Conservation (phyloP, 2,329 filamentous ascomycete genomes). For the Aspergillus sp. region DNA sequence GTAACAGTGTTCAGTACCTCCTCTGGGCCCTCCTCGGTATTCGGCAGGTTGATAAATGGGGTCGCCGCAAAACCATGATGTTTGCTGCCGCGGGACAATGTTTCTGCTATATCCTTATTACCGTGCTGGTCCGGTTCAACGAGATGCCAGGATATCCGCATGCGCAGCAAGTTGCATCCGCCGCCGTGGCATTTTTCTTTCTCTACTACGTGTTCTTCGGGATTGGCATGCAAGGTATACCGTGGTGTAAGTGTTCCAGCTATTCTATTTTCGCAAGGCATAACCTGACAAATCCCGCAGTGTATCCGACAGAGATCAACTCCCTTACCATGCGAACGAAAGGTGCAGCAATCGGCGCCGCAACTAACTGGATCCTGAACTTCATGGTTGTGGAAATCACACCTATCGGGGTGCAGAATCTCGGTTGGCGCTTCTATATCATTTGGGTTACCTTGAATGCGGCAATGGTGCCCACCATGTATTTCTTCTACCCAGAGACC, state of each 20-base stretch:
- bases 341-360: conserved; percentile 30
- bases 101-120: conserved; percentile 51
- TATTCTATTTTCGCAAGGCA: not conserved
- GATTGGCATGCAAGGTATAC: conserved; percentile 40
- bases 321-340: conserved; percentile 36
- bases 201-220: conserved; percentile 42
- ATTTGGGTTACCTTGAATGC: conserved; percentile 30
- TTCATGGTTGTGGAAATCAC: conserved; percentile 37
- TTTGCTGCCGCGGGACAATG: conserved; percentile 49
- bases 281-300: not conserved
- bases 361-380: conserved; percentile 34
- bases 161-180: conserved; percentile 45
- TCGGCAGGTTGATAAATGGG: conserved; percentile 50
- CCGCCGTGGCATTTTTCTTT: conserved; percentile 49
- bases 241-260: conserved; percentile 26
- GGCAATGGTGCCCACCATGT: conserved; percentile 29
- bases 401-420: conserved; percentile 30
- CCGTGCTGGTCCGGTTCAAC: conserved; percentile 38
- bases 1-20: conserved; percentile 49
- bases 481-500: conserved; percentile 35
- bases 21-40: conserved; percentile 44
- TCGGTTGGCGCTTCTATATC: conserved; percentile 33
- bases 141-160: conserved; percentile 15
- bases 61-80: conserved; percentile 52
- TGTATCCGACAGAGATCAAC: conserved; percentile 38